Percentiles rank a stretch among this genome's conserved stretches.
phyloP scores from a whole-genome alignment of 352 stramenopile genomes.

The Pythium volutum region DNA sequence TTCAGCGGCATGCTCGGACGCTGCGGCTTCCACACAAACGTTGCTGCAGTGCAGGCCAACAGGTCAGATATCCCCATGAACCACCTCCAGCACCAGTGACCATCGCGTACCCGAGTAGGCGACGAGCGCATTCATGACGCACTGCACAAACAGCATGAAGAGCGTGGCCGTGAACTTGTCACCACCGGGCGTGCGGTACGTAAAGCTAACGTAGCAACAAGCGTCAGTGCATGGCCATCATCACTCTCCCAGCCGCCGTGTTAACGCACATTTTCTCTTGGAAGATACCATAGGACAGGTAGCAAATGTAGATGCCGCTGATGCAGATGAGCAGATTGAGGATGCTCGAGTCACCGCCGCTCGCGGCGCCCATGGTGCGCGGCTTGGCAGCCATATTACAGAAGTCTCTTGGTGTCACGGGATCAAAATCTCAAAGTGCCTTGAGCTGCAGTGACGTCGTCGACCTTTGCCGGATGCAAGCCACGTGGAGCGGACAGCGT shows the following conservation, averaged over 20 bases:
- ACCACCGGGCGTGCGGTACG: constrained; percentile 75
- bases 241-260: background rate
- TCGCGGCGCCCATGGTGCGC: constrained; percentile 3
- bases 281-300: constrained; percentile 91
- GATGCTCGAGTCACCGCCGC: constrained; percentile 50
- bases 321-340: constrained; percentile 85
- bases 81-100: background rate
- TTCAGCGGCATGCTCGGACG: constrained; percentile 62
- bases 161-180: constrained; percentile 90
- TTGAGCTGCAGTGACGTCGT: constrained; percentile 4
- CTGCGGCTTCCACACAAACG: constrained; percentile 80
- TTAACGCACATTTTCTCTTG: constrained; percentile 93
- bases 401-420: background rate
- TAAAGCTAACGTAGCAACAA: constrained; percentile 53
- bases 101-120: constrained; percentile 52
- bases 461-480: constrained; percentile 3
- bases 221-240: background rate
- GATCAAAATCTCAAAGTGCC: background rate
- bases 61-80: background rate
- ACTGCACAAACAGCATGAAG: constrained; percentile 93
- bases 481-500: constrained; percentile 15
- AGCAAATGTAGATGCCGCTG: constrained; percentile 90
- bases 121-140: constrained; percentile 86
- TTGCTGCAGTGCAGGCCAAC: constrained; percentile 31
- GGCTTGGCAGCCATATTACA: constrained; percentile 18